Evolutionary conservation across 352 stramenopile species (phyloP).

Genomic region (Pythium brassicae): DNA sequence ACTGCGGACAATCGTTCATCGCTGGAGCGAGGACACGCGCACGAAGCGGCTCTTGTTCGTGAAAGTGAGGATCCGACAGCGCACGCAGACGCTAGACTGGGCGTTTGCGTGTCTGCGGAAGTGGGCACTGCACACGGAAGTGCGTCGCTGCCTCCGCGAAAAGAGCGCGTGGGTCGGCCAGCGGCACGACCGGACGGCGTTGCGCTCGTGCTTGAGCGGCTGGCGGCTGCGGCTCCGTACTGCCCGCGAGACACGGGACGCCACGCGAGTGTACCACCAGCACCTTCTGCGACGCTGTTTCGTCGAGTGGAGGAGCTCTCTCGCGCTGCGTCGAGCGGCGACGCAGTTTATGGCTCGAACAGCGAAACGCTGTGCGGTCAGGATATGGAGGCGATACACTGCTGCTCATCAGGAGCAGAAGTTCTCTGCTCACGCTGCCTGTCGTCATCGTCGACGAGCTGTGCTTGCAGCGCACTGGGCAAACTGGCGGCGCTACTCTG

Average conservation of each 20-base stretch:
- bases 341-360: background rate
- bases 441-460: too few species aligned
- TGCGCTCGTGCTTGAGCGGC: conserved; percentile 15
- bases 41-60: conserved; percentile 13
- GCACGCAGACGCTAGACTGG: conserved; percentile 23
- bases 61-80: conserved; percentile 5
- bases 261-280: background rate
- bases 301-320: conserved; percentile 7
- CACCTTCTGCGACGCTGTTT: background rate
- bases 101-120: conserved; percentile 40
- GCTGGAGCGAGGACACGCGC: conserved; percentile 13
- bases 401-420: too few species aligned
- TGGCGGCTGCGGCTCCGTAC: conserved; percentile 18
- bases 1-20: conserved; percentile 12
- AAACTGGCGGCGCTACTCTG: background rate
- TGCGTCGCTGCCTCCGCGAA: conserved; percentile 18
- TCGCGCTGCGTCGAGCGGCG: background rate
- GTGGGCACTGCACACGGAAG: conserved; percentile 30
- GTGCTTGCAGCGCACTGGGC: background rate
- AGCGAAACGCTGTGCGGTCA: background rate
- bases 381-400: background rate
- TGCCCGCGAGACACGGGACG: background rate
- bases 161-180: conserved; percentile 38
- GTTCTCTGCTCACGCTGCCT: too few species aligned
- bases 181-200: conserved; percentile 13